Conservation (phyloP, 148 eudicot genomes). For the Oxyria digyna region DNA sequence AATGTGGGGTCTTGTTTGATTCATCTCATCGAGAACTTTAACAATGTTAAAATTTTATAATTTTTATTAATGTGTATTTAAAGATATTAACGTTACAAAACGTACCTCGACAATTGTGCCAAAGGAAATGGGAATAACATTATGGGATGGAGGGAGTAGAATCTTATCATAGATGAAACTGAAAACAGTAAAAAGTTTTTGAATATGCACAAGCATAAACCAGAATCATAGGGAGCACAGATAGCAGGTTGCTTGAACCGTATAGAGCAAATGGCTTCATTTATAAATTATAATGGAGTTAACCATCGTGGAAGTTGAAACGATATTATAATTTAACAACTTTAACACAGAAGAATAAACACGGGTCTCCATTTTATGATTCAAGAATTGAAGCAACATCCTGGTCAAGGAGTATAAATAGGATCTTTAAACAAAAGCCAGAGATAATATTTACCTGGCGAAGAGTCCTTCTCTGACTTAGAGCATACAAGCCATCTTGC, state of each 20-base stretch:
- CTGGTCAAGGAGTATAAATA: background rate
- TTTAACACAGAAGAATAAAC: background rate
- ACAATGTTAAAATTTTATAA: too few species aligned
- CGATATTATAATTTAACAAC: too few species aligned
- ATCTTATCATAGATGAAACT: background rate
- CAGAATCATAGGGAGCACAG: background rate
- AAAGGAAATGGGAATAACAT: too few species aligned
- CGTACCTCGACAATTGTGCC: too few species aligned
- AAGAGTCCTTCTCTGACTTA: constrained; percentile 54
- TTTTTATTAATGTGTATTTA: too few species aligned
- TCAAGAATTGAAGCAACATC: background rate
- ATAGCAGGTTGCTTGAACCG: background rate
- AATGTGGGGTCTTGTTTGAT: too few species aligned
- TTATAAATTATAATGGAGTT: background rate
- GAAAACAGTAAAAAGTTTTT: background rate
- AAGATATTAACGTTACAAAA: too few species aligned
- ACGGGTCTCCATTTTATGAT: background rate
- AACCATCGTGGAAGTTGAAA: background rate
- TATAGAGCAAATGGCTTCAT: background rate
- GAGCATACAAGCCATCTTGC: constrained; percentile 42
- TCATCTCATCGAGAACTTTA: too few species aligned
- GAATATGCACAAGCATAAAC: background rate
- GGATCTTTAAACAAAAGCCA: background rate
- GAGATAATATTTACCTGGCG: constrained; percentile 58
- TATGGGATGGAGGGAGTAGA: too few species aligned